Evolutionary conservation across 2,329 filamentous ascomycete species (phyloP).

Genomic region (Aschersonia sp.): DNA sequence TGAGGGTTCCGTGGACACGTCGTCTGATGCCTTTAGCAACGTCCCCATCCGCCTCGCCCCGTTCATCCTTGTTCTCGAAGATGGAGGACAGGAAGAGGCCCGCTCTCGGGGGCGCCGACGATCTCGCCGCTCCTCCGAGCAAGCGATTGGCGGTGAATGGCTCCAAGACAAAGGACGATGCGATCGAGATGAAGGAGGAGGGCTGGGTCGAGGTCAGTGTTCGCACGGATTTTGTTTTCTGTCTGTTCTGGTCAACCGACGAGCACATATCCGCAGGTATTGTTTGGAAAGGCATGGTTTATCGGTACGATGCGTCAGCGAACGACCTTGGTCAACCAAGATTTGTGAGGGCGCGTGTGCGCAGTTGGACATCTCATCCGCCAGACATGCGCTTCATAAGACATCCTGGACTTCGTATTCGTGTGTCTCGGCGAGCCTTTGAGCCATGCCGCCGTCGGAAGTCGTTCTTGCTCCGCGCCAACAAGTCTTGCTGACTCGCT

Average conservation of each 20-base stretch:
- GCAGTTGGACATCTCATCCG: conserved; percentile 1
- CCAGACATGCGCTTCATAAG: neutral
- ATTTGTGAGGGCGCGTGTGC: conserved; percentile 1
- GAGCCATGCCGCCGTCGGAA: neutral
- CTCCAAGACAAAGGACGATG: conserved; percentile 40
- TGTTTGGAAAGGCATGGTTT: neutral
- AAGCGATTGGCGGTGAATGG: conserved; percentile 91
- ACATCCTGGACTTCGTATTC: neutral
- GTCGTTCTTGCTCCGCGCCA: neutral
- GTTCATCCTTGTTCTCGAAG: conserved; percentile 74
- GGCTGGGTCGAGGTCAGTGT: conserved; percentile 53
- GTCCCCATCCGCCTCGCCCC: conserved; percentile 52
- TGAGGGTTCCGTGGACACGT: conserved; percentile 14
- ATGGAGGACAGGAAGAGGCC: conserved; percentile 99
- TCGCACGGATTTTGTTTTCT: conserved; percentile 16
- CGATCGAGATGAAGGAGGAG: conserved; percentile 42
- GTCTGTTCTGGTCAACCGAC: conserved; percentile 4
- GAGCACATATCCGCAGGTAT: conserved; percentile 2
- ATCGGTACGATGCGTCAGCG: conserved; percentile 1
- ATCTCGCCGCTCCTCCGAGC: conserved; percentile 72
- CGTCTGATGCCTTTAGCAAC: conserved; percentile 82
- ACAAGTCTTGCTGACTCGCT: neutral
- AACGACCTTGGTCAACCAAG: neutral
- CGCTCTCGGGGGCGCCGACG: conserved; percentile 64
- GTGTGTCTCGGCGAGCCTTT: neutral